phyloP scores from a whole-genome alignment of 2,329 filamentous ascomycete genomes.

The Didymella lethalis region DNA sequence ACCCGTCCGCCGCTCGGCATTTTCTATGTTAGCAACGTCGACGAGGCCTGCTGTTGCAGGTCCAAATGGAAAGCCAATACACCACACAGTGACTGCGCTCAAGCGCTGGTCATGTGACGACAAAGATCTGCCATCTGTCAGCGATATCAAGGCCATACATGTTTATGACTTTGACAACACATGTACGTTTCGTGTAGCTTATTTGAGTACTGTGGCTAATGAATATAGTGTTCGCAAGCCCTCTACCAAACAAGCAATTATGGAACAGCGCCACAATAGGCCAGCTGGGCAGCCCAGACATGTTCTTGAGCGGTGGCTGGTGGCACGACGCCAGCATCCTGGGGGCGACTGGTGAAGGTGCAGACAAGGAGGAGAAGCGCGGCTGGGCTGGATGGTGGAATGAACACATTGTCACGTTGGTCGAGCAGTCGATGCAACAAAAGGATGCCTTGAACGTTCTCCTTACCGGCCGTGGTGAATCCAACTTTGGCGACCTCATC shows the following conservation, averaged over 20 bases:
- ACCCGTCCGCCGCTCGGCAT: slow-evolving; percentile 32
- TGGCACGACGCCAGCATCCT: slow-evolving; percentile 94
- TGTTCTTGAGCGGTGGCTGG: slow-evolving; percentile 87
- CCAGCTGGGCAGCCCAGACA: slow-evolving; percentile 75
- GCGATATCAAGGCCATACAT: slow-evolving; percentile 80
- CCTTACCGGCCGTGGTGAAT: slow-evolving; percentile 84
- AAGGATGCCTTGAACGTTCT: slow-evolving; percentile 85
- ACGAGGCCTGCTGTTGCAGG: slow-evolving; percentile 42
- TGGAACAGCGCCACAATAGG: slow-evolving; percentile 85
- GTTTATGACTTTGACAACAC: slow-evolving; percentile 99
- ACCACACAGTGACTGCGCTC: slow-evolving; percentile 73
- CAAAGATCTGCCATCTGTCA: slow-evolving; percentile 74
- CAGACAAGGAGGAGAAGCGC: slow-evolving; percentile 79
- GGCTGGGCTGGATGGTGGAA: slow-evolving; percentile 98
- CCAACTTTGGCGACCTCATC: slow-evolving; percentile 78
- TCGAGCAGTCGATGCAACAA: slow-evolving; percentile 80
- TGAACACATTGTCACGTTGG: slow-evolving; percentile 82
- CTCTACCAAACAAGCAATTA: slow-evolving; percentile 84
- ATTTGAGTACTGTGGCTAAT: slow-evolving; percentile 17
- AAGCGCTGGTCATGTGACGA: slow-evolving; percentile 84
- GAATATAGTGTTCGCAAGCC: slow-evolving; percentile 81
- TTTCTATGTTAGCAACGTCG: slow-evolving; percentile 44
- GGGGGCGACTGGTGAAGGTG: slow-evolving; percentile 81
- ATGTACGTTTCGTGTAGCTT: slow-evolving; percentile 59
- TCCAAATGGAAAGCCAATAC: slow-evolving; percentile 37